Percentiles rank a stretch among this genome's conserved stretches.
Conservation (phyloP, 768 basidiomycete species). For the Panellus pusillus region DNA sequence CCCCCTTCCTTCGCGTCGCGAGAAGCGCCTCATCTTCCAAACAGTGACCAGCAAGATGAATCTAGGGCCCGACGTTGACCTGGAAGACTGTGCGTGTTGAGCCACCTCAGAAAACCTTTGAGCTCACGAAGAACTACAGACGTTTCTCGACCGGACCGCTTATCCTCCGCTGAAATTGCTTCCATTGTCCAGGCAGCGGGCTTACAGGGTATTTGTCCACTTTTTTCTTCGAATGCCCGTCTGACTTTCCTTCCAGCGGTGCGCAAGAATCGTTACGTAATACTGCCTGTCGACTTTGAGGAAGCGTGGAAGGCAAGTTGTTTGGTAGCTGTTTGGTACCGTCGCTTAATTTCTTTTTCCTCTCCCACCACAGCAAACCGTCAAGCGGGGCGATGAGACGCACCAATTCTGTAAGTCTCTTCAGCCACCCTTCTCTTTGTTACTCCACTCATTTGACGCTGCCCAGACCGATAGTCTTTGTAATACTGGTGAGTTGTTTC, state of each 20-base stretch:
- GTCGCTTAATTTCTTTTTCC: conserved; percentile 34
- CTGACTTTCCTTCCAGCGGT: conserved; percentile 59
- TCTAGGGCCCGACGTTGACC: conserved; percentile 93
- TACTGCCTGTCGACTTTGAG: conserved; percentile 96
- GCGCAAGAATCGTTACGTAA: conserved; percentile 96
- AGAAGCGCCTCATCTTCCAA: conserved; percentile 97
- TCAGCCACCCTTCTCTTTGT: conserved; percentile 20
- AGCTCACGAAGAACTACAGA: conserved; percentile 48
- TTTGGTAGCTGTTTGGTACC: conserved; percentile 52
- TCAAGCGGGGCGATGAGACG: conserved; percentile 95
- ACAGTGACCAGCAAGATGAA: conserved; percentile 98
- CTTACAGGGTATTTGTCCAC: conserved; percentile 71
- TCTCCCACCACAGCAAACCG: conserved; percentile 72
- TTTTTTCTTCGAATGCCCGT: not conserved
- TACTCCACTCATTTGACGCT: conserved; percentile 14
- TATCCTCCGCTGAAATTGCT: conserved; percentile 94
- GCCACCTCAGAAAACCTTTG: not conserved
- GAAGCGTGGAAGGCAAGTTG: conserved; percentile 97
- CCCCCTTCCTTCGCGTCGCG: conserved; percentile 89
- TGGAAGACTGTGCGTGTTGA: conserved; percentile 88
- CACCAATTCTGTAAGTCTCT: conserved; percentile 87
- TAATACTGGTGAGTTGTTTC: conserved; percentile 21
- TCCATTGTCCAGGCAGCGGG: conserved; percentile 97
- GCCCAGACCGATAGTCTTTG: conserved; percentile 32
- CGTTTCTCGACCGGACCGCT: conserved; percentile 92